Percentiles rank a stretch among this genome's conserved stretches.
Conservation (phyloP, 2,329 filamentous ascomycete species). For the Aspergillus viridinutans region DNA sequence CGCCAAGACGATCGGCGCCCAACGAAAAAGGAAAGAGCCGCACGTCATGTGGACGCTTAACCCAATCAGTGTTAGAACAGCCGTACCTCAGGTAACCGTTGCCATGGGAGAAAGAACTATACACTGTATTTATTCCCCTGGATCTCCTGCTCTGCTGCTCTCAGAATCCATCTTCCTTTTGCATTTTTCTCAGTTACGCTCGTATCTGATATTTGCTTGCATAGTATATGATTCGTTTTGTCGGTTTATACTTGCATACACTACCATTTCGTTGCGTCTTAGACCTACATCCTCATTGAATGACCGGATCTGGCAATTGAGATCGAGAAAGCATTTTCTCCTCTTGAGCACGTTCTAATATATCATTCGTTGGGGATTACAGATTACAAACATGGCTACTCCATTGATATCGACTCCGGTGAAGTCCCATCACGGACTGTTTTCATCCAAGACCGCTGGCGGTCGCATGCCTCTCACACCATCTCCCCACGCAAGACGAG, state of each 20-base stretch:
- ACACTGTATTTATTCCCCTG: slow-evolving; percentile 37
- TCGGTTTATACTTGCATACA: slow-evolving; percentile 21
- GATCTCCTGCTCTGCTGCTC: slow-evolving; percentile 16
- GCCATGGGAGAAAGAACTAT: slow-evolving; percentile 34
- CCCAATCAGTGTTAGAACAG: slow-evolving; percentile 34
- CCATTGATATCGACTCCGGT: slow-evolving; percentile 79
- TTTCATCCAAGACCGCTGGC: slow-evolving; percentile 87
- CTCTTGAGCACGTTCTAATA: background rate
- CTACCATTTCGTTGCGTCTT: slow-evolving; percentile 12
- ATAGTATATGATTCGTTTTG: slow-evolving; percentile 26
- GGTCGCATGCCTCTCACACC: slow-evolving; percentile 92
- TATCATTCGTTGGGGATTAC: background rate
- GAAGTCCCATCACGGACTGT: slow-evolving; percentile 91
- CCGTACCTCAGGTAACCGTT: slow-evolving; percentile 38
- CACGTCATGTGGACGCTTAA: slow-evolving; percentile 45
- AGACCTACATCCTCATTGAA: slow-evolving; percentile 5
- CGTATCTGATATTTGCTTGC: slow-evolving; percentile 26
- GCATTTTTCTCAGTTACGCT: slow-evolving; percentile 16
- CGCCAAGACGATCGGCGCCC: slow-evolving; percentile 36
- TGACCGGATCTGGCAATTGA: slow-evolving; percentile 6
- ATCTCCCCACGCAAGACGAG: slow-evolving; percentile 67
- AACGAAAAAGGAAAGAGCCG: slow-evolving; percentile 44
- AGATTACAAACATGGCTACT: slow-evolving; percentile 67
- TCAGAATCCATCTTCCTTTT: slow-evolving; percentile 22
- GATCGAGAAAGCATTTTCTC: slow-evolving; percentile 22